phyloP scores from a whole-genome alignment of 441 rosid genomes.

The Corymbia calophylla region DNA sequence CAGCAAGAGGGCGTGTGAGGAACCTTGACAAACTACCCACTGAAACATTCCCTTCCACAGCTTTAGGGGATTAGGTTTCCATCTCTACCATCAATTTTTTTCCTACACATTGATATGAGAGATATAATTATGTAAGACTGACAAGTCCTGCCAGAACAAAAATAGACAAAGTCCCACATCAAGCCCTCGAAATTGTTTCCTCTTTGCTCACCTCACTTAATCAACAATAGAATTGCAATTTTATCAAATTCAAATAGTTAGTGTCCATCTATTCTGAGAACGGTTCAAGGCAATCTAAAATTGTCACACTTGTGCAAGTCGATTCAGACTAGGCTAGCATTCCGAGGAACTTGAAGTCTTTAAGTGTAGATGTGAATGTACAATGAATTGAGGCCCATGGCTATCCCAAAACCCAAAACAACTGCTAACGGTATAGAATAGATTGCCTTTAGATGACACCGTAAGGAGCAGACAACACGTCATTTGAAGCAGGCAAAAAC shows the following conservation, averaged over 20 bases:
- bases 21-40: background rate
- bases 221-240: no score
- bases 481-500: no score
- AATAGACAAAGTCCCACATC: background rate
- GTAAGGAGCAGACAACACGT: no score
- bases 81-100: background rate
- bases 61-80: background rate
- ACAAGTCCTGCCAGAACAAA: background rate
- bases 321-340: slow-evolving; percentile 41
- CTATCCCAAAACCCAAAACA: slow-evolving; percentile 63
- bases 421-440: slow-evolving; percentile 56
- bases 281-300: background rate
- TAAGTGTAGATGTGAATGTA: slow-evolving; percentile 44
- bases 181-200: background rate
- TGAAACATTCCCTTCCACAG: background rate
- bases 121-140: background rate
- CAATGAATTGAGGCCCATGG: slow-evolving; percentile 64
- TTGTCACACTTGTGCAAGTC: background rate
- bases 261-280: background rate
- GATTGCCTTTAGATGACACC: no score
- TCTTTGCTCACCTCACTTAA: background rate
- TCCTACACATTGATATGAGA: background rate
- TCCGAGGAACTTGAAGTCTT: slow-evolving; percentile 41
- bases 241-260: background rate
- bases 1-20: background rate